A percentile compares a stretch with the other conserved stretches of the same genome.
These are phyloP conservation scores for Picochlorum sp. DNA, from an alignment of 139 green algal genomes.

Conservation along the genomic window DNA sequence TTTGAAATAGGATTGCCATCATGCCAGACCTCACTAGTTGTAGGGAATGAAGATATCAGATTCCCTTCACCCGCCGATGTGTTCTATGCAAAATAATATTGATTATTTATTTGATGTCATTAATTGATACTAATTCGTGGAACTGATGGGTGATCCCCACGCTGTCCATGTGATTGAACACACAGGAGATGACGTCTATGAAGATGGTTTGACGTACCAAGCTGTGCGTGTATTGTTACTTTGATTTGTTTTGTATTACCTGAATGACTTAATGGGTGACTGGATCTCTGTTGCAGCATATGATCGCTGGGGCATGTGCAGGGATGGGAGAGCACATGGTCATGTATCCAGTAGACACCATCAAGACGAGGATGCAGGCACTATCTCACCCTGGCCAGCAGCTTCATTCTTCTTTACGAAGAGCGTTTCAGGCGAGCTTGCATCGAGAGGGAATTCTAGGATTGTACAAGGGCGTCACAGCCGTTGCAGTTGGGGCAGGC, in stretches of 20 bases:
- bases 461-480: slow-evolving; percentile 72
- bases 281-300: slow-evolving; percentile 55
- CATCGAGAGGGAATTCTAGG: slow-evolving; percentile 59
- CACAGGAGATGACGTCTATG: no score
- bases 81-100: background rate
- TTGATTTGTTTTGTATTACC: no score
- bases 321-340: slow-evolving; percentile 88
- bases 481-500: slow-evolving; percentile 57
- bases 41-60: no score
- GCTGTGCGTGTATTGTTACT: no score
- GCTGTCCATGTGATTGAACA: no score
- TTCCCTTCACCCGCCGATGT: no score
- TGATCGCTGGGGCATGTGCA: slow-evolving; percentile 75
- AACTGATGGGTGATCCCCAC: no score
- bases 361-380: slow-evolving; percentile 97
- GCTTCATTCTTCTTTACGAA: slow-evolving; percentile 49
- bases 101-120: slow-evolving; percentile 8
- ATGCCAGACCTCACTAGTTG: no score
- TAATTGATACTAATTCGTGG: background rate
- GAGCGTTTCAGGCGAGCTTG: slow-evolving; percentile 52
- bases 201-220: no score
- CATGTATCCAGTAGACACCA: slow-evolving; percentile 95
- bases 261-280: no score
- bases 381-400: slow-evolving; percentile 80
- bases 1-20: no score